Conservation (phyloP, 768 basidiomycete species). For the Russula earlei region DNA sequence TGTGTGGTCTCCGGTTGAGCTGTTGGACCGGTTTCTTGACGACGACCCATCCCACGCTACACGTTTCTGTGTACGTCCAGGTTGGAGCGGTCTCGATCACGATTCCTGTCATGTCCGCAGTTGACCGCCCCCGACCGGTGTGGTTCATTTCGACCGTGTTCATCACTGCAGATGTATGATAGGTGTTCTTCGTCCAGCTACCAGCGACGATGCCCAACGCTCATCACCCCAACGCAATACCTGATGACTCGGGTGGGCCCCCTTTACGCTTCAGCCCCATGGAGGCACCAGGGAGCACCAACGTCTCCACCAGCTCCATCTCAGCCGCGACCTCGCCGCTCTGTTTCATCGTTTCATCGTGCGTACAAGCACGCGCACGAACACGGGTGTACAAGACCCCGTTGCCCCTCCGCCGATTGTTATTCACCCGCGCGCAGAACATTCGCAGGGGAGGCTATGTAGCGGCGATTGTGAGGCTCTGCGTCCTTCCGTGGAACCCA, state of each 20-base stretch:
- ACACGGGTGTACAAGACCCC: neutral
- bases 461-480: conserved; percentile 67
- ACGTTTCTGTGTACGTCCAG: conserved; percentile 46
- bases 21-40: conserved; percentile 61
- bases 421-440: conserved; percentile 35
- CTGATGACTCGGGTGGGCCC: conserved; percentile 21
- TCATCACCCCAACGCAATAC: too few relatives aligned
- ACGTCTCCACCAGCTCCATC: conserved; percentile 76
- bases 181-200: too few relatives aligned
- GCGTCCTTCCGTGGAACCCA: conserved; percentile 71
- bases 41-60: conserved; percentile 51
- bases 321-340: conserved; percentile 73
- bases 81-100: neutral
- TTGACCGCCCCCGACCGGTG: conserved; percentile 33
- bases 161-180: conserved; percentile 58
- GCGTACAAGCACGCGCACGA: conserved; percentile 25
- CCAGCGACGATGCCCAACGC: too few relatives aligned
- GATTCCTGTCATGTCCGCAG: neutral
- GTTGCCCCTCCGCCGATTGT: neutral
- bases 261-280: neutral
- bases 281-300: conserved; percentile 39
- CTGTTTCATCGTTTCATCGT: conserved; percentile 70
- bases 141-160: conserved; percentile 76
- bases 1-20: conserved; percentile 71
- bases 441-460: conserved; percentile 81